These are phyloP conservation scores for Ustilago sp. DNA, from an alignment of 1,284 basidiomycete genomes.

Conservation along the genomic window DNA sequence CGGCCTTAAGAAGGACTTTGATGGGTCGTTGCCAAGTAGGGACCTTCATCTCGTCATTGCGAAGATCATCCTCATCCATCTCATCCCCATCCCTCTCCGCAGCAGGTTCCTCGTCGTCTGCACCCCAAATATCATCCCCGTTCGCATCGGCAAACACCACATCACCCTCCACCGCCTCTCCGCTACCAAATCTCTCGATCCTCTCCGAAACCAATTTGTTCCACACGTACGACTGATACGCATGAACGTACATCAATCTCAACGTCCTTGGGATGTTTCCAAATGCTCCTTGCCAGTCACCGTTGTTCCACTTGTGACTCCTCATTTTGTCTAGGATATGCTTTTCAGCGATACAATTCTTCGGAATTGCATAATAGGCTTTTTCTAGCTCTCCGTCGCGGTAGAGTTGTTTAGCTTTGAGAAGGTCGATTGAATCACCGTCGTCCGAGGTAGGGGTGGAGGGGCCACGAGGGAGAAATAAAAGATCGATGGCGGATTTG, in stretches of 20 bases:
- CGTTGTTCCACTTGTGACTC: slow-evolving; percentile 37
- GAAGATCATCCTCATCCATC: slow-evolving; percentile 28
- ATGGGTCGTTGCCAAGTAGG: slow-evolving; percentile 73
- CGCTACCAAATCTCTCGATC: slow-evolving; percentile 81
- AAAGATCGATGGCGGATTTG: slow-evolving; percentile 49
- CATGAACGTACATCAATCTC: slow-evolving; percentile 96
- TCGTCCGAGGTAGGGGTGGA: slow-evolving; percentile 31
- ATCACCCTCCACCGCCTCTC: slow-evolving; percentile 84
- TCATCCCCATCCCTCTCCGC: slow-evolving; percentile 18
- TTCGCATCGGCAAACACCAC: slow-evolving; percentile 65
- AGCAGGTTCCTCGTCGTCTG: neutral
- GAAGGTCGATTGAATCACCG: slow-evolving; percentile 40
- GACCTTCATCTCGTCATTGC: slow-evolving; percentile 18
- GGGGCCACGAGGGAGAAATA: slow-evolving; percentile 45
- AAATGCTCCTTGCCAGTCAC: slow-evolving; percentile 55
- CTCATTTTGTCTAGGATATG: slow-evolving; percentile 90
- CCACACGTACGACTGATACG: slow-evolving; percentile 99
- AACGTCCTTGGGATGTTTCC: slow-evolving; percentile 74
- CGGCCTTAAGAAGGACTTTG: slow-evolving; percentile 80
- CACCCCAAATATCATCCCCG: slow-evolving; percentile 29
- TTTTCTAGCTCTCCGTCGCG: slow-evolving; percentile 66
- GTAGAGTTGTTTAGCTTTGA: slow-evolving; percentile 48
- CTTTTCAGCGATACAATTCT: slow-evolving; percentile 89
- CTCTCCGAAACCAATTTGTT: slow-evolving; percentile 94
- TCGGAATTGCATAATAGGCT: slow-evolving; percentile 87